Base-by-base conservation (phyloP, 192 early-diverging fungal species). In the Mortierella alpina region DNA sequence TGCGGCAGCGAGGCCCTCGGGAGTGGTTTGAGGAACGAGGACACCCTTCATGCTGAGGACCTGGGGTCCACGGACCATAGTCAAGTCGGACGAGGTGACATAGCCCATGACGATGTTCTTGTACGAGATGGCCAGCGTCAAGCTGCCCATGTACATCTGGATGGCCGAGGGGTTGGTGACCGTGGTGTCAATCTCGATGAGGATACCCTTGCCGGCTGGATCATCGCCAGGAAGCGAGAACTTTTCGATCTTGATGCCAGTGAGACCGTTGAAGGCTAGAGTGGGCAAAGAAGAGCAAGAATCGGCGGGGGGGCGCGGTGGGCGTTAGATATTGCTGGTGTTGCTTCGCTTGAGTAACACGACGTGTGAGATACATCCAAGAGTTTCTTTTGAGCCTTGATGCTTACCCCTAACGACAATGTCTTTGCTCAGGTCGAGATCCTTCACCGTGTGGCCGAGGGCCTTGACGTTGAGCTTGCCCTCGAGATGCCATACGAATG, bases 171-270 rank as follows among this genome's bases (percentile, higher is more conserved):
- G 87, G 59, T 84, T 87, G 22, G 42, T 65, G 14, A 89, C 39
- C 7, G 63, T 66, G 31, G 88, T 86, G 22, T 64, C 67, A 11
- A 89, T 84, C 22, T 75, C 68, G 50, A 89, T 68, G 14, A 61
- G 42, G 64, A 89, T 88, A 74, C 88, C 88, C 47, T 64, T 64
- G 51, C 88, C 88, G 45, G 59, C 53, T 39, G 88, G 85, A 65
- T 84, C 86, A 69, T 87, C 82, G 14, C 72, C 57, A 18, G 86
- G 88, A 13, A 87, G 64, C 41, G 83, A 49, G 68, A 90, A 88
- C 22, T 57, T 80, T 17, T 66, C 58, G 41, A 89, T 82, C 5
- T 22, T 78, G 18, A 86, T 79, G 59, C 76, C 58, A 11, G 73
- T 62, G 59, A 90, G 85, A 44, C 87, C 82, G 39, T 82, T 64